A percentile compares a stretch with the other conserved stretches of the same genome.
Evolutionary conservation across 352 stramenopile genomes (phyloP).

Genomic region (Phytophthora constricta): DNA sequence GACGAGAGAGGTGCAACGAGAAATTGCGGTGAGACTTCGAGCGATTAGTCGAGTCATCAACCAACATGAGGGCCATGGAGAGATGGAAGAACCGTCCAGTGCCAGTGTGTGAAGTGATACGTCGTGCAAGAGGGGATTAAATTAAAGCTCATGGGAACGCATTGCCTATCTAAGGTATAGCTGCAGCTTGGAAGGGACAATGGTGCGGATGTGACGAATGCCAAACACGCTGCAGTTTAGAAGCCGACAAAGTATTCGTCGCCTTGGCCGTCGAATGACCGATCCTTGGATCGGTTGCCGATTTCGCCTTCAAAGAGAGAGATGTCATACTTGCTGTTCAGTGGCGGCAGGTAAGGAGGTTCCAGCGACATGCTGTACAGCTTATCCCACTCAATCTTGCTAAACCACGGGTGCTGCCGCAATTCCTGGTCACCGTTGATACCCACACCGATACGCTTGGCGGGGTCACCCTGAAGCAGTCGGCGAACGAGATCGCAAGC

Average conservation of each 20-base stretch:
- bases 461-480: slow-evolving; percentile 89
- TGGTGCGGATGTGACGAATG: background rate
- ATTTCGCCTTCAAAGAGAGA: slow-evolving; percentile 82
- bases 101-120: slow-evolving; percentile 57
- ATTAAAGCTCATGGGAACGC: slow-evolving; percentile 20
- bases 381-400: slow-evolving; percentile 80
- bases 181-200: background rate
- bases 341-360: slow-evolving; percentile 67
- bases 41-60: slow-evolving; percentile 44
- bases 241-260: slow-evolving; percentile 79
- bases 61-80: slow-evolving; percentile 48
- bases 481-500: slow-evolving; percentile 91
- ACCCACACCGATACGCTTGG: slow-evolving; percentile 76
- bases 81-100: slow-evolving; percentile 60
- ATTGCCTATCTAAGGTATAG: slow-evolving; percentile 11
- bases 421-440: slow-evolving; percentile 78
- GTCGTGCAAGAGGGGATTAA: slow-evolving; percentile 20
- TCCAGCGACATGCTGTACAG: slow-evolving; percentile 62
- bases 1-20: slow-evolving; percentile 55
- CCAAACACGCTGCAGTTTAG: slow-evolving; percentile 31
- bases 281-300: slow-evolving; percentile 70
- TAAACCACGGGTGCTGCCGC: slow-evolving; percentile 74
- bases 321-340: slow-evolving; percentile 73
- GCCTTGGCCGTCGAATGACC: slow-evolving; percentile 69
- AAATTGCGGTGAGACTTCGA: slow-evolving; percentile 56